phyloP scores from a whole-genome alignment of 345 rosid genomes.

The Camelina sativa region DNA sequence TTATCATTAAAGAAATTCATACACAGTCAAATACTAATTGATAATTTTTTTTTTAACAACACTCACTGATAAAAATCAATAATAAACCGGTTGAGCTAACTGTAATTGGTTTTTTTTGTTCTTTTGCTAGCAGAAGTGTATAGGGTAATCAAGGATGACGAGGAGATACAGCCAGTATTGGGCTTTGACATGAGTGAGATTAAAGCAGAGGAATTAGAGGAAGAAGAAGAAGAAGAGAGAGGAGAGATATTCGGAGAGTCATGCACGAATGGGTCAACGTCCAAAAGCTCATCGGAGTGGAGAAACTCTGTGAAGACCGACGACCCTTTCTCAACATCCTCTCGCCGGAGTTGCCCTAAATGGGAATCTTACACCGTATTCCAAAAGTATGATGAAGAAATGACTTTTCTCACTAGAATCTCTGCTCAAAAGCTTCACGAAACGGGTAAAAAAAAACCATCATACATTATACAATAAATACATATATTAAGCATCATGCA shows the following conservation, averaged over 20 bases:
- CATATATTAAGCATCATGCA: neutral
- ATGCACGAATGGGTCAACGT: slow-evolving; percentile 85
- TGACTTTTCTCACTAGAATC: slow-evolving; percentile 80
- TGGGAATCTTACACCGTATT: slow-evolving; percentile 98
- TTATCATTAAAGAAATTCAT: neutral
- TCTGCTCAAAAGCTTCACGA: slow-evolving; percentile 94
- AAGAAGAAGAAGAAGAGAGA: slow-evolving; percentile 51
- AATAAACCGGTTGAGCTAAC: slow-evolving; percentile 11
- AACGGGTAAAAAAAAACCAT: slow-evolving; percentile 57
- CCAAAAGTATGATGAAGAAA: slow-evolving; percentile 96
- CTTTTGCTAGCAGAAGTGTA: slow-evolving; percentile 21
- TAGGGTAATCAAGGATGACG: slow-evolving; percentile 10
- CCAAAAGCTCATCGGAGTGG: slow-evolving; percentile 99
- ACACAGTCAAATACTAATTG: no score
- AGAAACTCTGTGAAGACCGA: slow-evolving; percentile 87
- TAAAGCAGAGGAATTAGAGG: slow-evolving; percentile 47
- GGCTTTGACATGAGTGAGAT: slow-evolving; percentile 38
- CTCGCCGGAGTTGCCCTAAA: slow-evolving; percentile 89
- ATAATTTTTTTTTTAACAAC: neutral
- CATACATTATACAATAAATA: neutral
- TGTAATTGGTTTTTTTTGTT: neutral
- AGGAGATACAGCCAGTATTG: slow-evolving; percentile 28
- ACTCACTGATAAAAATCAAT: neutral
- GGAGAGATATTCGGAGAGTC: slow-evolving; percentile 81
- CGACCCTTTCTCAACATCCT: slow-evolving; percentile 94